Base-by-base conservation (phyloP, 2,329 filamentous ascomycete genomes). In the Diaporthe australafricana region DNA sequence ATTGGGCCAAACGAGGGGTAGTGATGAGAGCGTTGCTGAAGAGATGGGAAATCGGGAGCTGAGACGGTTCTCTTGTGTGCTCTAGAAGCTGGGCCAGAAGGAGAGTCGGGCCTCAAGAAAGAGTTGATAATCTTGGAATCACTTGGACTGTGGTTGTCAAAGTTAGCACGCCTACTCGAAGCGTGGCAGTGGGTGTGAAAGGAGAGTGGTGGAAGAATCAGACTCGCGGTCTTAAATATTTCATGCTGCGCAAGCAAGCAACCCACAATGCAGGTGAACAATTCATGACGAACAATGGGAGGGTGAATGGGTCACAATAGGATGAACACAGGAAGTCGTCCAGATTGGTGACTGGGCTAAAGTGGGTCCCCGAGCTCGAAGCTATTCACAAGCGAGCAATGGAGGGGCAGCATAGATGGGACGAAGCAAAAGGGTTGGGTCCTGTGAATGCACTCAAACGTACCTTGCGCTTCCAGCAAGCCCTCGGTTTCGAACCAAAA, bases 1-100 rank as follows among this genome's bases (percentile, higher is more conserved):
- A 77, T 78, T 8, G 73, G 70, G 27, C 75, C 75, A n/a, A 77
- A 73, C 2, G 76, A 72, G 5, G 76, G 72, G 20, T 70, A 76
- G 1, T 72, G 74, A 38, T 75, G 74, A n/a, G 67, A 40, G 53
- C 74, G 74, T 70, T 78, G 57, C 38, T 74, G 74, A n/a, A 79
- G 74, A 6, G 78, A 80, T 11, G 81, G 78, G 67, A 86, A 84
- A 71, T 85, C 81, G 14, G 87, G 86, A 8, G 86, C 87, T 11
- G 87, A 88, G 22, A 83, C 82, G 3, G 86, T 83, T 71, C 87
- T 80, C 76, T 87, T 88, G 76, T 89, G 87, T 45, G 79, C 76
- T 62, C 77, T 82, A 1, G 78, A 71, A 47, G 56, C 62, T 4
- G 30, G 62, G n/a, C 35, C 48, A 20, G 72, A 57, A 16, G 70